Conservation (phyloP, 2,329 filamentous ascomycete genomes). For the Ceratocystis smalleyi region DNA sequence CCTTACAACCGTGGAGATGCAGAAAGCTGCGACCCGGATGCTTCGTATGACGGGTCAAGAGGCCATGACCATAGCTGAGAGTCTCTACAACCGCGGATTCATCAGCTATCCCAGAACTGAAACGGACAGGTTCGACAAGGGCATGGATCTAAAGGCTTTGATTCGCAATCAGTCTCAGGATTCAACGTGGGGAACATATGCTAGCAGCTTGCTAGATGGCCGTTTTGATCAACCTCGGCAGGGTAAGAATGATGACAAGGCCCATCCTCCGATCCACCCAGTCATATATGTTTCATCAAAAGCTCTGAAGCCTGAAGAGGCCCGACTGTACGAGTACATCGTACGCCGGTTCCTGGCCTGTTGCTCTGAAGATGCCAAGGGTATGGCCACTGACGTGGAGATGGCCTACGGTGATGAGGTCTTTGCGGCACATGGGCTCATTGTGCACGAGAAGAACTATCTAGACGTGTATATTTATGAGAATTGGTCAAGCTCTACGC, state of each 20-base stretch:
- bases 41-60: slow-evolving; percentile 80
- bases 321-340: slow-evolving; percentile 80
- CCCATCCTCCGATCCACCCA: slow-evolving; percentile 92
- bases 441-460: slow-evolving; percentile 79
- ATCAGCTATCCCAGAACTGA: slow-evolving; percentile 97
- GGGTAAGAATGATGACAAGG: slow-evolving; percentile 85
- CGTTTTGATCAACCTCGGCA: slow-evolving; percentile 67
- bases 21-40: slow-evolving; percentile 84
- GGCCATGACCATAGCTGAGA: slow-evolving; percentile 78
- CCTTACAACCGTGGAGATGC: slow-evolving; percentile 85
- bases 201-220: slow-evolving; percentile 57
- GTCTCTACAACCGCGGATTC: slow-evolving; percentile 82
- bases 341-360: slow-evolving; percentile 84
- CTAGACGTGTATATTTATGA: slow-evolving; percentile 93
- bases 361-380: slow-evolving; percentile 85
- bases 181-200: slow-evolving; percentile 63
- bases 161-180: slow-evolving; percentile 74
- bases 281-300: slow-evolving; percentile 63
- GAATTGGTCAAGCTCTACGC: slow-evolving; percentile 78
- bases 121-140: slow-evolving; percentile 86
- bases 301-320: slow-evolving; percentile 51
- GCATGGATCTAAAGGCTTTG: slow-evolving; percentile 65
- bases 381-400: slow-evolving; percentile 70
- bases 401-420: slow-evolving; percentile 68
- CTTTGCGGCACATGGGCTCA: slow-evolving; percentile 70